Evolutionary conservation across 1,139 yeast species (phyloP).

Genomic region (Candida neerlandica): DNA sequence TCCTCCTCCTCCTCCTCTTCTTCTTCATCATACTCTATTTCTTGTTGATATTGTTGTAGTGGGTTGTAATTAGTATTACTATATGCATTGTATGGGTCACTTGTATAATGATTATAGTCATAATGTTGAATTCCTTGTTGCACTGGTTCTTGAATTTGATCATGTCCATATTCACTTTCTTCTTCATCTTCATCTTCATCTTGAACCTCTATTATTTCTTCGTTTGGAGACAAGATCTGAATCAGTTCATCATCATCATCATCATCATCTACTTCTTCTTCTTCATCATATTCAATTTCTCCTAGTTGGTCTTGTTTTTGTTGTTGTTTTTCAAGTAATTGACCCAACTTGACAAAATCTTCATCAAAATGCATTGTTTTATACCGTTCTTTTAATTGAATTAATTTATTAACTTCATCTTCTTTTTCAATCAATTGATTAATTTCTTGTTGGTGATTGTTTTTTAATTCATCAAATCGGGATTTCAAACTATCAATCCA

Average conservation of each 20-base stretch:
- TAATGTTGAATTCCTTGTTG: background rate
- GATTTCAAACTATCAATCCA: conserved; percentile 54
- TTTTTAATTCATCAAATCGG: conserved; percentile 41
- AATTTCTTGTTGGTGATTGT: conserved; percentile 32
- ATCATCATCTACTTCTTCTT: conserved; percentile 17
- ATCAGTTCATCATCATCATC: conserved; percentile 14
- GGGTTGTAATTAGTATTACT: background rate
- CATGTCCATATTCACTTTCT: background rate
- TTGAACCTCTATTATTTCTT: conserved; percentile 7
- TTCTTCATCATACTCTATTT: conserved; percentile 6
- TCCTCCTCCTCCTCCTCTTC: conserved; percentile 6
- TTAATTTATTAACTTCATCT: conserved; percentile 1
- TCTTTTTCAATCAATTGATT: conserved; percentile 13
- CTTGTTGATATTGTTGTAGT: conserved; percentile 4
- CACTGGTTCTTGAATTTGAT: background rate
- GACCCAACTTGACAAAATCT: conserved; percentile 42
- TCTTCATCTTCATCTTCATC: background rate
- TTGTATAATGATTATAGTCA: background rate
- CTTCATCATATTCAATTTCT: conserved; percentile 9
- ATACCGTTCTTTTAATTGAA: conserved; percentile 24
- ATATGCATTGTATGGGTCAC: background rate
- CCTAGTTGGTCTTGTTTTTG: conserved; percentile 9
- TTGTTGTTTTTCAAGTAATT: conserved; percentile 25
- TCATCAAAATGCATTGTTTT: conserved; percentile 37
- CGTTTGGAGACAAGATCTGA: conserved; percentile 10